phyloP scores from a whole-genome alignment of 1,284 basidiomycete species.

The Pseudozyma sp. region DNA sequence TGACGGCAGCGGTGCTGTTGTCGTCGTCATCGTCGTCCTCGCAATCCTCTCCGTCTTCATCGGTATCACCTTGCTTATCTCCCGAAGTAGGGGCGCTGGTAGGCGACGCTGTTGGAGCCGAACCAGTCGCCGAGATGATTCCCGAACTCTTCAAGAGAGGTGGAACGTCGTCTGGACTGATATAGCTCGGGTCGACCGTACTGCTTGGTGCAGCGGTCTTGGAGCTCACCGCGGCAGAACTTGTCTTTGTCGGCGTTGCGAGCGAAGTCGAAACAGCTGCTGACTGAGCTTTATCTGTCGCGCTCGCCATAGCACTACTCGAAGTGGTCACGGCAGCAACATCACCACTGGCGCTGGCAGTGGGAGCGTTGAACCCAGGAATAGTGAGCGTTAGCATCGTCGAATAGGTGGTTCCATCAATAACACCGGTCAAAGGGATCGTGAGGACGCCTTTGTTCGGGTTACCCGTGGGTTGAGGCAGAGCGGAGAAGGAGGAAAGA shows the following conservation, averaged over 20 bases:
- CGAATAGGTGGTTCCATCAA: slow-evolving; percentile 37
- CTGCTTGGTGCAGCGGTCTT: neutral
- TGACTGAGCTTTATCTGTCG: slow-evolving; percentile 12
- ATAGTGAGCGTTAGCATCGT: slow-evolving; percentile 39
- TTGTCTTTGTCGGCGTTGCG: slow-evolving; percentile 6
- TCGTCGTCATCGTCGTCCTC: slow-evolving; percentile 18
- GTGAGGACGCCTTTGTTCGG: slow-evolving; percentile 14
- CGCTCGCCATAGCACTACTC: neutral
- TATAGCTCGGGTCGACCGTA: slow-evolving; percentile 19
- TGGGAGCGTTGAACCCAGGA: slow-evolving; percentile 8
- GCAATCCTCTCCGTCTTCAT: slow-evolving; percentile 23
- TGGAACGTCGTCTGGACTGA: slow-evolving; percentile 23
- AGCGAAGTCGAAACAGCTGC: slow-evolving; percentile 6
- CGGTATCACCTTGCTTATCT: neutral
- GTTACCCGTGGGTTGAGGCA: slow-evolving; percentile 4
- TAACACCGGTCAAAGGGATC: slow-evolving; percentile 31
- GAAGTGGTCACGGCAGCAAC: neutral
- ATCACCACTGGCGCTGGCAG: neutral
- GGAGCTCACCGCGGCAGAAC: neutral
- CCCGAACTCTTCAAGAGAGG: slow-evolving; percentile 26
- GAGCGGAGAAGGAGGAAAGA: slow-evolving; percentile 29
- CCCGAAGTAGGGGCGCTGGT: neutral
- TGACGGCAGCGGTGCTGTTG: neutral
- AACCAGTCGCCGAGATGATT: neutral
- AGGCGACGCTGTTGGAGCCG: slow-evolving; percentile 3